These are phyloP conservation scores for Thielaviopsis musarum DNA, from an alignment of 2,329 filamentous ascomycete genomes.

Conservation along the genomic window DNA sequence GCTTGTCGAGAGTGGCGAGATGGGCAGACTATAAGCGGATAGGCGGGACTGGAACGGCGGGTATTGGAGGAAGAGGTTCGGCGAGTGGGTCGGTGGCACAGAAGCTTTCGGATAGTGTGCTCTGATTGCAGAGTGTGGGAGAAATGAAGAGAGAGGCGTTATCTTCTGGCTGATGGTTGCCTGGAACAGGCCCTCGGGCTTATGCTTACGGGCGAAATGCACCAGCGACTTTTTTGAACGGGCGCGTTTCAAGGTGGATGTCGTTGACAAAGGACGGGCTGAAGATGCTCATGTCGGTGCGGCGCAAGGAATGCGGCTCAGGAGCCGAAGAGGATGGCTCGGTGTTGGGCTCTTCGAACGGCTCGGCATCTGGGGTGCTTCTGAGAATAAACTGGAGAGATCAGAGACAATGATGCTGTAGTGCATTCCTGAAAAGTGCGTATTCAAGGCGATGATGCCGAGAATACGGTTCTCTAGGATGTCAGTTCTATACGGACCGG, in stretches of 20 bases:
- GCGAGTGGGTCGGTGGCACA: slow-evolving; percentile 11
- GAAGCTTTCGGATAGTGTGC: not conserved
- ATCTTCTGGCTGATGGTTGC: slow-evolving; percentile 33
- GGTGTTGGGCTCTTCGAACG: not conserved
- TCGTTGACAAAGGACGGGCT: slow-evolving; percentile 67
- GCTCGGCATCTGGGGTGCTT: slow-evolving; percentile 20
- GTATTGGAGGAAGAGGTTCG: slow-evolving; percentile 23
- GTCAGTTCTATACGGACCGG: not conserved
- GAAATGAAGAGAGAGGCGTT: not conserved
- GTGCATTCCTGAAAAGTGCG: slow-evolving; percentile 76
- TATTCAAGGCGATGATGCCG: slow-evolving; percentile 68
- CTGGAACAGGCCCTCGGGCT: slow-evolving; percentile 45
- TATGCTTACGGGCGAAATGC: slow-evolving; percentile 72
- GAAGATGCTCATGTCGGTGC: slow-evolving; percentile 37
- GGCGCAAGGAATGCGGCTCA: slow-evolving; percentile 4
- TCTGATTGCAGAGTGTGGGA: not conserved
- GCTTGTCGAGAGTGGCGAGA: slow-evolving; percentile 42
- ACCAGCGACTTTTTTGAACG: slow-evolving; percentile 50
- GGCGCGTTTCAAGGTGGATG: slow-evolving; percentile 47
- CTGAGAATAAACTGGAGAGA: slow-evolving; percentile 57
- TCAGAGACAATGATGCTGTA: slow-evolving; percentile 74
- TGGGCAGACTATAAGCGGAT: slow-evolving; percentile 30
- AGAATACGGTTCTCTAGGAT: slow-evolving; percentile 56
- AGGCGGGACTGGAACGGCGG: slow-evolving; percentile 31
- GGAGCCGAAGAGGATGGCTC: not conserved